phyloP scores from a whole-genome alignment of 768 basidiomycete species.

The Boletus sp. region DNA sequence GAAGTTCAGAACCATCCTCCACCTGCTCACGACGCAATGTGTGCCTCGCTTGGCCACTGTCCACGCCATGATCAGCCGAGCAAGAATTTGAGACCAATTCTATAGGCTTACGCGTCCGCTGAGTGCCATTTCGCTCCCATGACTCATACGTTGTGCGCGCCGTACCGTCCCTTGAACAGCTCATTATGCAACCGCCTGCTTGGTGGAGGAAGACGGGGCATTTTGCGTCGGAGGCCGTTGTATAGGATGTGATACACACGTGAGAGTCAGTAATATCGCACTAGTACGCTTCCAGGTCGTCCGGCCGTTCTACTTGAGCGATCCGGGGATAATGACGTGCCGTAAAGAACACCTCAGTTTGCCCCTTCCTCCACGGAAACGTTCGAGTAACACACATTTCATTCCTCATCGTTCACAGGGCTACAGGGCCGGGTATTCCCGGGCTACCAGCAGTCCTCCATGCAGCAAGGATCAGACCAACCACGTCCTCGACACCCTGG shows the following conservation, averaged over 20 bases:
- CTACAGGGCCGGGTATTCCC: conserved; percentile 46
- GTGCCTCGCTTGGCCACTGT: neutral
- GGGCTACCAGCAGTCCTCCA: conserved; percentile 83
- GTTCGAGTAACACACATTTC: neutral
- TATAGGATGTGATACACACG: neutral
- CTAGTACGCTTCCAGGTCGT: conserved; percentile 4
- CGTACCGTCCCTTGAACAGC: conserved; percentile 5
- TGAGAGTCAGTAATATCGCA: conserved; percentile 4
- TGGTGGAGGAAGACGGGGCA: neutral
- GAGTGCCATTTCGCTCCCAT: neutral
- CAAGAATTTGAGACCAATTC: neutral
- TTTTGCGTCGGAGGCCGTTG: neutral
- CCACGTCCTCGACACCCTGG: conserved; percentile 78
- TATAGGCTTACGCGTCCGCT: neutral
- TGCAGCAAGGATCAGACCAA: conserved; percentile 78
- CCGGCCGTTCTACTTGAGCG: conserved; percentile 2
- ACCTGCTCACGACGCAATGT: neutral
- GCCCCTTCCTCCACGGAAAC: neutral
- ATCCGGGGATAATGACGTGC: conserved; percentile 1
- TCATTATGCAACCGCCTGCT: neutral
- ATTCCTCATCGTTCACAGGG: conserved; percentile 16
- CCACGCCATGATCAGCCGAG: neutral
- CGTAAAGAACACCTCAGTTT: neutral
- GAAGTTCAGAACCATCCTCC: neutral
- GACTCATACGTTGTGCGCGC: conserved; percentile 1